These are phyloP conservation scores for Mycena alexandri DNA, from an alignment of 768 basidiomycete genomes.

Conservation along the genomic window DNA sequence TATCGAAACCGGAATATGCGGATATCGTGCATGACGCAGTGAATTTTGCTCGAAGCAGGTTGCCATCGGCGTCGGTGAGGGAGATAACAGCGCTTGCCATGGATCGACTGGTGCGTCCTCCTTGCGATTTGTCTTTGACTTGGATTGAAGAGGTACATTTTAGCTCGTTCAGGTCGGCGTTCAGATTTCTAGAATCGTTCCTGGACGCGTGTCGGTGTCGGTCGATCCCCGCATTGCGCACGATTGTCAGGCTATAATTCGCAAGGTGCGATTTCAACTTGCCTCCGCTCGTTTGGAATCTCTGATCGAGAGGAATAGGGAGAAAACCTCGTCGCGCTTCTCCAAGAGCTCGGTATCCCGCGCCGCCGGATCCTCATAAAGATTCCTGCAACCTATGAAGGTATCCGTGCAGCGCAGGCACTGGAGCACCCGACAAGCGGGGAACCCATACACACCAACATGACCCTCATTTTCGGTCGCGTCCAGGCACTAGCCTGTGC, in stretches of 20 bases:
- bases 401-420: constrained; percentile 48
- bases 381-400: constrained; percentile 51
- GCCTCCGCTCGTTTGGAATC: not conserved
- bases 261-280: constrained; percentile 38
- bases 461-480: constrained; percentile 52
- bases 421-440: constrained; percentile 41
- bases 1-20: constrained; percentile 50
- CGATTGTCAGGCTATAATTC: constrained; percentile 44
- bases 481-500: constrained; percentile 54
- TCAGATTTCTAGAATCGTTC: constrained; percentile 48
- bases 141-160: not conserved
- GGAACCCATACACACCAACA: constrained; percentile 50
- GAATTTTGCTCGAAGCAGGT: constrained; percentile 37
- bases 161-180: constrained; percentile 51
- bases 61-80: constrained; percentile 34
- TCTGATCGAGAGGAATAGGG: constrained; percentile 34
- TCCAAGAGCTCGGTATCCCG: constrained; percentile 47
- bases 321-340: constrained; percentile 43
- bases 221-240: constrained; percentile 52
- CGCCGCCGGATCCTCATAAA: constrained; percentile 50
- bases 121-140: not conserved
- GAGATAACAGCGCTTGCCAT: constrained; percentile 44
- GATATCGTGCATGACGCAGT: constrained; percentile 48
- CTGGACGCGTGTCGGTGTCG: constrained; percentile 51
- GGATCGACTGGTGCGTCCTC: constrained; percentile 46